These are phyloP conservation scores for Gremmenia infestans DNA, from an alignment of 2,329 filamentous ascomycete species.

Conservation along the genomic window DNA sequence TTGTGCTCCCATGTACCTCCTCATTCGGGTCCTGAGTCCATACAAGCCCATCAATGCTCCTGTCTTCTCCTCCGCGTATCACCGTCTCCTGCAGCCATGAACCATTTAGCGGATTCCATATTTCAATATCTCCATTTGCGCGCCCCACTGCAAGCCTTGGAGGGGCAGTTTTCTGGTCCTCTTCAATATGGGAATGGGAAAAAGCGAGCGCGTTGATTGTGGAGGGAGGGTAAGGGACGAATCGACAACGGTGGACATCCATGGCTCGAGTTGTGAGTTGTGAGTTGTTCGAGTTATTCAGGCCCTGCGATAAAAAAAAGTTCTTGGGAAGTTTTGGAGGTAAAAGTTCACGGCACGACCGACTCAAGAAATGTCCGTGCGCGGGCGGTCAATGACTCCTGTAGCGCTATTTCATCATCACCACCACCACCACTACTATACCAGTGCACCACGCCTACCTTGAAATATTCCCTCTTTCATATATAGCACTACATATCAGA, in stretches of 20 bases:
- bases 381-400: neutral
- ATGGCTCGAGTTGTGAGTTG: slow-evolving; percentile 42
- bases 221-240: slow-evolving; percentile 85
- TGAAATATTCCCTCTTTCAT: neutral
- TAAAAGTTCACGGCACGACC: neutral
- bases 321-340: slow-evolving; percentile 4
- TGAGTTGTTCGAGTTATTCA: neutral
- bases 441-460: neutral
- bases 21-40: slow-evolving; percentile 88
- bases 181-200: slow-evolving; percentile 62
- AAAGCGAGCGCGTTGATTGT: slow-evolving; percentile 95
- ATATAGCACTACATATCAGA: neutral
- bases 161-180: slow-evolving; percentile 49
- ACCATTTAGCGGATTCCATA: slow-evolving; percentile 79
- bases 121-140: slow-evolving; percentile 93
- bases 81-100: slow-evolving; percentile 87
- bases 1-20: slow-evolving; percentile 53
- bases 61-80: slow-evolving; percentile 75
- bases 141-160: slow-evolving; percentile 83
- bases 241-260: slow-evolving; percentile 96
- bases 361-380: neutral
- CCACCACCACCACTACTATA: neutral
- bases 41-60: slow-evolving; percentile 82
- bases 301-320: slow-evolving; percentile 1
- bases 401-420: neutral